Evolutionary conservation across 352 stramenopile species (phyloP), one percentile per base, ranked within the genome.

Genomic region (Elongisporangium anandrum): DNA sequence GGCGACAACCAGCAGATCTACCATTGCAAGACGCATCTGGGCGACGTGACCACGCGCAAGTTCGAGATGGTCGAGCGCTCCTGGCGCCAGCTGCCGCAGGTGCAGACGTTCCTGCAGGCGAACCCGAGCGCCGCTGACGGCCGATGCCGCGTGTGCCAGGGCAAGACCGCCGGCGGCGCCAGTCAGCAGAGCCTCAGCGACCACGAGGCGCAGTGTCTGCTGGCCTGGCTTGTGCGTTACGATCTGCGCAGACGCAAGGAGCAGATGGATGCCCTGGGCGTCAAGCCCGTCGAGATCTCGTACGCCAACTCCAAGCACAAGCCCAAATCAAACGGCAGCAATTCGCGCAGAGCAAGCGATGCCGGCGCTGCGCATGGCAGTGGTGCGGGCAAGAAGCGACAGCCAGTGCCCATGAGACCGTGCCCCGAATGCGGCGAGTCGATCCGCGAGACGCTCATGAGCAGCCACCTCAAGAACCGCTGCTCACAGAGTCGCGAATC

Each of bases 1-100:
- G 58, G 59, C 50, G 69, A 82, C 19, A 90, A 85, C 52, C 84
- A 93, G 50, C 81, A 91, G 60, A 72, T 91, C 15, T 95, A 93
- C 54, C 83, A 94, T 60, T 95, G 87, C 77, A 88, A 88, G 48
- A 66, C 72, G 51, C 85, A 95, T 53, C 60, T 92, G 4, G 64
- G 59, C 6, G 87, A 95, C 49, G 82, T 92, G n/a, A 48, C 61
- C 6, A 70, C 66, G 12, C 72, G 68, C 16, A 75, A 79, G 59
- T 90, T 69, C 56, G 84, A 89, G 57, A 77, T 94, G 69, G 69
- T 88, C 48, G 85, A 94, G 61, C 57, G 69, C 4, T 81, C 77
- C 24, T 94, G 82, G 82, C 67, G 67, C 16, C 38, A 54, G 4
- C 63, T 75, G 6, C 66, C 67, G 0, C 47, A 73, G 1, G 48